phyloP scores from a whole-genome alignment of 805 yeast genomes.

The Starmerella floricola region DNA sequence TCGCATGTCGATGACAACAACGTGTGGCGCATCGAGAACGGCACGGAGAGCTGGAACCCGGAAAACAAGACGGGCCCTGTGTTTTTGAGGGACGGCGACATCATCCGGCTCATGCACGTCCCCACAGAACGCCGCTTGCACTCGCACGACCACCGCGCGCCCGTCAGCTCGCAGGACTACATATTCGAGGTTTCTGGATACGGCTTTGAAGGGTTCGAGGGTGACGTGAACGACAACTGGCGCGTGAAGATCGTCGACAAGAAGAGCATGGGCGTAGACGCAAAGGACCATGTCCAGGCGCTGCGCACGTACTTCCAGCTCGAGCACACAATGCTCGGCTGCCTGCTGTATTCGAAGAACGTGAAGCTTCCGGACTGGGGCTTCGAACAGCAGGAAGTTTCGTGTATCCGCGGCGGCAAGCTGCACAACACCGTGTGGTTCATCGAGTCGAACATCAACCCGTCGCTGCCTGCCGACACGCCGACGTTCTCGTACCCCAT shows the following conservation, averaged over 20 bases:
- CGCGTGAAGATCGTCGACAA: conserved; percentile 40
- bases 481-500: conserved; percentile 28
- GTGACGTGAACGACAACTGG: conserved; percentile 62
- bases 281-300: conserved; percentile 36
- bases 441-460: conserved; percentile 55
- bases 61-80: conserved; percentile 31
- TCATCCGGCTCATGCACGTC: conserved; percentile 58
- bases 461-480: conserved; percentile 32
- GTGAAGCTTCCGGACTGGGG: conserved; percentile 77
- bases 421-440: conserved; percentile 58
- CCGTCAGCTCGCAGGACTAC: conserved; percentile 82
- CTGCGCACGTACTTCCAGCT: conserved; percentile 61
- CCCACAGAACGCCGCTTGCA: conserved; percentile 55
- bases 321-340: conserved; percentile 51
- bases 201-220: conserved; percentile 50
- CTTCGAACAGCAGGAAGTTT: conserved; percentile 70
- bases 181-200: conserved; percentile 68
- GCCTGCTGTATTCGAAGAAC: conserved; percentile 59
- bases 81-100: conserved; percentile 42
- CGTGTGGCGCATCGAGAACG: conserved; percentile 57
- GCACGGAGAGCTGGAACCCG: conserved; percentile 24
- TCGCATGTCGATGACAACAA: conserved; percentile 54
- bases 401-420: conserved; percentile 68
- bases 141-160: conserved; percentile 68
- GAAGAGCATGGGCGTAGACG: conserved; percentile 28